Evolutionary conservation across 2,329 filamentous ascomycete genomes (phyloP), one percentile per base, ranked within the genome.

Genomic region (Bretziella fagacearum): DNA sequence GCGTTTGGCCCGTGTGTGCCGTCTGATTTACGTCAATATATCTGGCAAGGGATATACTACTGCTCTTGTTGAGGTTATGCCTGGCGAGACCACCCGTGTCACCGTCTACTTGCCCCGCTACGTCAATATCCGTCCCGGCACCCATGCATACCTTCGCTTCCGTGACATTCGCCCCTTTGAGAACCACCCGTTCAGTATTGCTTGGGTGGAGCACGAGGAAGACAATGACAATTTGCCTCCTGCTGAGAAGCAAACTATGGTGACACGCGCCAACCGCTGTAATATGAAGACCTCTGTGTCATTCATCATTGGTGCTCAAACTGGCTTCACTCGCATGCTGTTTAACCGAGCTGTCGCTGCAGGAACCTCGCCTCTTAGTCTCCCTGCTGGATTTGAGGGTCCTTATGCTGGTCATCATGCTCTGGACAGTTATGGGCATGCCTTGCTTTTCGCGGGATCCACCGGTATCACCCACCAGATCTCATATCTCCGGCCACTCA

Each of bases 401-500:
- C 89, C 91, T 1, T 96, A 96, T 59, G 80, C 77, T 3, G 80
- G 79, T 35, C 80, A 85, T 58, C 81, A 94, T 62, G 78, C 77
- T 51, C 78, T 96, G 53, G 79, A 86, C 62, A 95, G 87, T 6
- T 96, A 95, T 62, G 89, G 91, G 32, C 91, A 93, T 36, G 78
- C 80, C 37, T 74, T 98, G 53, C 79, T 98, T 48, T 86, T 95
- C 58, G 87, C 89, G 10, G 87, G 86, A 48, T 84, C 89, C 49
- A 86, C 91, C 4, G 91, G 91, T 52, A 96, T 98, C 63, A 94
- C 89, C 1, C 89, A 96, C 61, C 86, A 93, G 60, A 75, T 96
- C 25, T 84, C 86, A 27, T 93, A 93, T 60, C 73, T 95, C 6
- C 79, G 78, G 47, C 80, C 91, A 44, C 67, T 89, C 3, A 71